Evolutionary conservation across 768 basidiomycete species (phyloP).

Genomic region (Lactarius tabidus): DNA sequence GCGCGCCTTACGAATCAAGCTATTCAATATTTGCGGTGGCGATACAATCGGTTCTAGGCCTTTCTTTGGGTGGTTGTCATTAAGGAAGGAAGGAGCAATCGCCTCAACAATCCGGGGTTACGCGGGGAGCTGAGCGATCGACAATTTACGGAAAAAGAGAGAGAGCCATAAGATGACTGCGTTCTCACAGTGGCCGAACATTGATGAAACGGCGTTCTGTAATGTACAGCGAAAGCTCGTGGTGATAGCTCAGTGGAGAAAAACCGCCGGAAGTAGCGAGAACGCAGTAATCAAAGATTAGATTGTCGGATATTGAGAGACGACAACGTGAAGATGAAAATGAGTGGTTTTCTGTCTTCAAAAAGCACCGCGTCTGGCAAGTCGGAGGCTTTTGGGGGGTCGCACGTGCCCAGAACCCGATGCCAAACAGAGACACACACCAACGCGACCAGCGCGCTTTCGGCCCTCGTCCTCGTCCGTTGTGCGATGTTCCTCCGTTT

Average conservation of each 20-base stretch:
- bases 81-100: conserved; percentile 9
- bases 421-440: conserved; percentile 7
- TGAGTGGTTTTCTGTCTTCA: background rate
- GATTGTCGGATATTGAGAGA: conserved; percentile 1
- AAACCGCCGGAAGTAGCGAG: background rate
- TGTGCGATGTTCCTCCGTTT: conserved; percentile 49
- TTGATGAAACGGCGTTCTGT: conserved; percentile 24
- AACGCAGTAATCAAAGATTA: background rate
- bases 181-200: conserved; percentile 2
- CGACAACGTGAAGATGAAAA: background rate
- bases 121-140: conserved; percentile 5
- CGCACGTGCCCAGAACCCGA: background rate
- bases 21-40: conserved; percentile 4
- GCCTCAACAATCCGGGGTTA: conserved; percentile 8
- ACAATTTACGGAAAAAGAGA: conserved; percentile 14
- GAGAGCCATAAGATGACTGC: conserved; percentile 4
- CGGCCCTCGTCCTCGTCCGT: conserved; percentile 6
- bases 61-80: background rate
- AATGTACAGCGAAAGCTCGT: conserved; percentile 1
- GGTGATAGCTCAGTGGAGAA: background rate
- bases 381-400: background rate
- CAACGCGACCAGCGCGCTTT: conserved; percentile 6
- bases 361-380: background rate
- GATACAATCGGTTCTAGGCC: conserved; percentile 12
- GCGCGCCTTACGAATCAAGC: conserved; percentile 1